phyloP scores from a whole-genome alignment of 75 land plant species.

The Isoetes taiwanensis region DNA sequence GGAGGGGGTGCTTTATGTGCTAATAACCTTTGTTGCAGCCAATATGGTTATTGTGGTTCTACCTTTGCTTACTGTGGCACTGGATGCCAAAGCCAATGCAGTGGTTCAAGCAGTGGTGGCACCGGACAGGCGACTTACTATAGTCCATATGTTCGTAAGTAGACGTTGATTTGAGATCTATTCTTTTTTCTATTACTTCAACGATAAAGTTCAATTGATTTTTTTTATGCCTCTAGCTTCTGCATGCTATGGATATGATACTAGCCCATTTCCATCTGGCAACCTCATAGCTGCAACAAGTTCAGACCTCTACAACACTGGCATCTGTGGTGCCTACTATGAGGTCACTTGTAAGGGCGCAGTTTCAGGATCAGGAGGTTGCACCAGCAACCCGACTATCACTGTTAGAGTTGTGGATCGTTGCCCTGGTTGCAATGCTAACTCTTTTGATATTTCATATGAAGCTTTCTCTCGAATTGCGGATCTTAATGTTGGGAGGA shows the following conservation, averaged over 20 bases:
- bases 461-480: constrained; percentile 15
- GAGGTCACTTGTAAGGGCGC: constrained; percentile 36
- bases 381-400: constrained; percentile 18
- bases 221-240: no score
- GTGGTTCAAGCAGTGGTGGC: no score
- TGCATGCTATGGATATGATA: constrained; percentile 35
- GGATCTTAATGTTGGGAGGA: constrained; percentile 6
- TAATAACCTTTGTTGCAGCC: constrained; percentile 37
- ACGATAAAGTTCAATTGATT: no score
- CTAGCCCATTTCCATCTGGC: constrained; percentile 26
- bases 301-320: constrained; percentile 38
- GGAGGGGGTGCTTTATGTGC: constrained; percentile 13
- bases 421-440: constrained; percentile 10
- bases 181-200: no score
- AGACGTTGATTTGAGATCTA: no score
- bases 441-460: constrained; percentile 15
- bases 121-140: no score
- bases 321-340: constrained; percentile 38
- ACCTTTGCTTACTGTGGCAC: constrained; percentile 35
- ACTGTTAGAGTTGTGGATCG: constrained; percentile 19
- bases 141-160: no score
- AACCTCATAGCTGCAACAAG: constrained; percentile 39
- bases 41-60: constrained; percentile 43
- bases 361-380: not conserved
- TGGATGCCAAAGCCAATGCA: constrained; percentile 32